These are phyloP conservation scores for Coemansia sp. DNA, from an alignment of 192 early-diverging fungal species.

Conservation along the genomic window DNA sequence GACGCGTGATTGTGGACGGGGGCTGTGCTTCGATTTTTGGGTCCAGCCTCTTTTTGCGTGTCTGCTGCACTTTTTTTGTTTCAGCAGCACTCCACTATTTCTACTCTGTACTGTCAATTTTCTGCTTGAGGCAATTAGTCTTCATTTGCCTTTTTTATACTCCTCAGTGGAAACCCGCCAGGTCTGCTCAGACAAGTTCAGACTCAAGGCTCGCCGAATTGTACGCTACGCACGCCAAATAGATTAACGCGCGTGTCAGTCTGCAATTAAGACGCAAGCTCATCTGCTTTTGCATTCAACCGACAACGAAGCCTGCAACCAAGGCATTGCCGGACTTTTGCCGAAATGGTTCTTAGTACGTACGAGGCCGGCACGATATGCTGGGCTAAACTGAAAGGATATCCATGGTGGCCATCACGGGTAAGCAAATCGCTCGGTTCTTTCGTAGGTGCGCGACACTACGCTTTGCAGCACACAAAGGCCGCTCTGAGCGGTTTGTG, in stretches of 20 bases:
- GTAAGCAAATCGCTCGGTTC: constrained; percentile 19
- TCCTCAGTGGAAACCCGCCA: neutral
- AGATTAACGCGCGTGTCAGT: neutral
- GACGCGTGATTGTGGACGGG: constrained; percentile 9
- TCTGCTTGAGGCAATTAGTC: neutral
- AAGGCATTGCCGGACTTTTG: neutral
- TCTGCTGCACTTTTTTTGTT: neutral
- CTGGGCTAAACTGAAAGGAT: constrained; percentile 58
- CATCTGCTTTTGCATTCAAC: constrained; percentile 1
- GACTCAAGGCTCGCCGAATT: neutral
- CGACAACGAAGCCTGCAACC: neutral
- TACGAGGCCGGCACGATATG: constrained; percentile 53
- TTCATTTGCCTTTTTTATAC: neutral
- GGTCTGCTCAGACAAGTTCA: neutral
- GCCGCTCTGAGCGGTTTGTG: neutral
- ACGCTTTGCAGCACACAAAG: constrained; percentile 1
- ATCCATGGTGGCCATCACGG: constrained; percentile 59
- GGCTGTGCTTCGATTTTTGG: neutral
- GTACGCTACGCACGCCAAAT: neutral
- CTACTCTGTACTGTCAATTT: neutral
- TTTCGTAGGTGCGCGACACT: neutral
- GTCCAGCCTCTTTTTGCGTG: neutral
- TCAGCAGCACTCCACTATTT: neutral
- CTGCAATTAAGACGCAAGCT: neutral
- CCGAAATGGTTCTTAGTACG: constrained; percentile 41